phyloP scores from a whole-genome alignment of 352 stramenopile species.

The Phytophthora brassicae region DNA sequence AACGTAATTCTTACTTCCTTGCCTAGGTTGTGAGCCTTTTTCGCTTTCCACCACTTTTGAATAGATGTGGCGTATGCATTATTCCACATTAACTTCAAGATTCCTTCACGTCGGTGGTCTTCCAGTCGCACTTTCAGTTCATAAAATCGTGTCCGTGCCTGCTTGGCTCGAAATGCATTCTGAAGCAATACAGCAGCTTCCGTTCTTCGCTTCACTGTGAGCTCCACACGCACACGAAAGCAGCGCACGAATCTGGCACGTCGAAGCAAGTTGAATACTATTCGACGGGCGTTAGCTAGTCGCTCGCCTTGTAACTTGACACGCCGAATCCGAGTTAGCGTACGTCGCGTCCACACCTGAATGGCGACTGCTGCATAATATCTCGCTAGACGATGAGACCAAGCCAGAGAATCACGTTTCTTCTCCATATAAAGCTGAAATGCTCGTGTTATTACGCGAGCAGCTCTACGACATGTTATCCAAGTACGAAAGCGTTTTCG shows the following conservation, averaged over 20 bases:
- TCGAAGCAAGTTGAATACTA: constrained; percentile 57
- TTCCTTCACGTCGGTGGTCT: constrained; percentile 46
- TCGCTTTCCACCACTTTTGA: constrained; percentile 54
- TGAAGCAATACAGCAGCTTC: constrained; percentile 50
- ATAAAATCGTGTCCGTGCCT: constrained; percentile 56
- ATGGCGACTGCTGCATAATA: constrained; percentile 62
- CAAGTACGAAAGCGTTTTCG: constrained; percentile 34
- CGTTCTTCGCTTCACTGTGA: constrained; percentile 25
- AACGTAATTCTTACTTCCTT: too few species aligned
- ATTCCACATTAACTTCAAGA: constrained; percentile 65
- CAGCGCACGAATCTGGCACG: constrained; percentile 35
- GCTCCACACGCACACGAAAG: constrained; percentile 44
- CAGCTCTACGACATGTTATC: constrained; percentile 35
- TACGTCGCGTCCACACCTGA: constrained; percentile 53
- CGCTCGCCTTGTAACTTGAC: constrained; percentile 14
- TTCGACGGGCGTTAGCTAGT: constrained; percentile 15
- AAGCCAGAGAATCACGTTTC: constrained; percentile 38
- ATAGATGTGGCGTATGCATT: constrained; percentile 75
- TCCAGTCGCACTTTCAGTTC: constrained; percentile 64
- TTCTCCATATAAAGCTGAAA: constrained; percentile 42
- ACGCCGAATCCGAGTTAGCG: constrained; percentile 24
- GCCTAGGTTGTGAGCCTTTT: too few species aligned
- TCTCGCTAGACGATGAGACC: constrained; percentile 41
- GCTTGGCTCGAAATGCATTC: constrained; percentile 61
- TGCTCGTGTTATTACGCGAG: constrained; percentile 38